These are phyloP conservation scores for Claviceps quebecensis DNA, from an alignment of 2,329 filamentous ascomycete genomes.

Conservation along the genomic window DNA sequence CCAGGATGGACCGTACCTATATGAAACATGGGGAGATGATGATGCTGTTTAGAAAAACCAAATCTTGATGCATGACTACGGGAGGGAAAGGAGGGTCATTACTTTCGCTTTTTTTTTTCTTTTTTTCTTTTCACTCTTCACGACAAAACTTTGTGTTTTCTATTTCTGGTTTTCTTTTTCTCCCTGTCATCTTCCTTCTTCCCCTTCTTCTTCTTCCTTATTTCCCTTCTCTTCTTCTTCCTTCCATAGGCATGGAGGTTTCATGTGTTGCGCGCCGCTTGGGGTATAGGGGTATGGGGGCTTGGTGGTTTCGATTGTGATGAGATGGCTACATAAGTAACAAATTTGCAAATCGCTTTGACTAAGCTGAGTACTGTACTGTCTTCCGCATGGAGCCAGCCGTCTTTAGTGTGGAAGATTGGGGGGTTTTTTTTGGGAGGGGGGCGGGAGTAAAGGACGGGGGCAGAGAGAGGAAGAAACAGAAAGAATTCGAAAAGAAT, in stretches of 20 bases:
- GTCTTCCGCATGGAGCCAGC: no score
- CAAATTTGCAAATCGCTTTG: no score
- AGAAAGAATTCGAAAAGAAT: no score
- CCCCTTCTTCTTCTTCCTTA: slow-evolving; percentile 17
- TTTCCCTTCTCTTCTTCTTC: slow-evolving; percentile 7
- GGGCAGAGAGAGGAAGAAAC: no score
- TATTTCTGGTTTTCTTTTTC: background rate
- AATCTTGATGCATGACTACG: slow-evolving; percentile 34
- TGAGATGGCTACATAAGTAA: no score
- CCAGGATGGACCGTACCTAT: slow-evolving; percentile 19
- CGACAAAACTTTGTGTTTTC: slow-evolving; percentile 16
- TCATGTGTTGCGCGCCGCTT: slow-evolving; percentile 7
- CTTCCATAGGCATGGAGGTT: background rate
- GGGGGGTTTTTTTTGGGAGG: no score
- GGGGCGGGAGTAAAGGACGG: no score
- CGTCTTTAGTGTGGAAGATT: no score
- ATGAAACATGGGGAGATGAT: slow-evolving; percentile 18
- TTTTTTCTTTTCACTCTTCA: background rate
- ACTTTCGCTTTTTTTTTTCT: slow-evolving; percentile 19
- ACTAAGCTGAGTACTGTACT: no score
- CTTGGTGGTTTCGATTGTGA: no score
- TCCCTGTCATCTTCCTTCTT: background rate
- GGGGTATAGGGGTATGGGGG: slow-evolving; percentile 1
- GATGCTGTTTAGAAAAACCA: slow-evolving; percentile 30
- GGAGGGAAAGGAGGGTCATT: slow-evolving; percentile 33